Evolutionary conservation across 805 yeast species (phyloP).

Genomic region (Ogataea chonburiensis): DNA sequence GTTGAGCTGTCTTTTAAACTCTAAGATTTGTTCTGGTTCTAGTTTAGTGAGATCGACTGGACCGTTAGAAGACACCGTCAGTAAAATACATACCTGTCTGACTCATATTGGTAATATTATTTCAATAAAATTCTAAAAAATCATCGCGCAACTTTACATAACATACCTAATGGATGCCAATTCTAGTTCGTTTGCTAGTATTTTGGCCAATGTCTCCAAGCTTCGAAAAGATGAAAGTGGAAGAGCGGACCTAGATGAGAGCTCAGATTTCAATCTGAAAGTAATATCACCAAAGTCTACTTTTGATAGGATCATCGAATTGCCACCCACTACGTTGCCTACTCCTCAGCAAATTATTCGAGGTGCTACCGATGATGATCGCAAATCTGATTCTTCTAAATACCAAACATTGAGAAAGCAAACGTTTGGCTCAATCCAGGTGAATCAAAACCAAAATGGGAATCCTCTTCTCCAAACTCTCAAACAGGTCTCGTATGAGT

Average conservation of each 20-base stretch:
- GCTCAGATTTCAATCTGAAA: no score
- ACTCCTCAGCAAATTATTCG: constrained; percentile 16
- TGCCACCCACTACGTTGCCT: background rate
- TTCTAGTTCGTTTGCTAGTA: constrained; percentile 67
- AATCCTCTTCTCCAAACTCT: constrained; percentile 63
- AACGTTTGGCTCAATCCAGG: constrained; percentile 43
- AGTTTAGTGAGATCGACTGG: constrained; percentile 63
- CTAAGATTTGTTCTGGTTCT: constrained; percentile 79
- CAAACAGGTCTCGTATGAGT: constrained; percentile 53
- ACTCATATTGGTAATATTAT: no score
- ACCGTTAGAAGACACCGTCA: background rate
- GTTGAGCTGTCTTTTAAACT: constrained; percentile 79
- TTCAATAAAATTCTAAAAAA: constrained; percentile 1
- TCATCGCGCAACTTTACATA: constrained; percentile 8
- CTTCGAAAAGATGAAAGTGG: constrained; percentile 44
- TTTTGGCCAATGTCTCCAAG: constrained; percentile 65
- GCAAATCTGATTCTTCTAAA: constrained; percentile 17
- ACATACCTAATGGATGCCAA: constrained; percentile 19
- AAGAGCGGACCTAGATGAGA: background rate
- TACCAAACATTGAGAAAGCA: constrained; percentile 22
- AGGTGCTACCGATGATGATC: constrained; percentile 17
- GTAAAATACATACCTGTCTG: constrained; percentile 15
- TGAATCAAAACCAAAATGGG: constrained; percentile 66
- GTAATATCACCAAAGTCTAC: constrained; percentile 5
- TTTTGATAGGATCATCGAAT: constrained; percentile 9